These are phyloP conservation scores for Annona squamosa DNA, from an alignment of 164 flowering plant genomes.

Conservation along the genomic window DNA sequence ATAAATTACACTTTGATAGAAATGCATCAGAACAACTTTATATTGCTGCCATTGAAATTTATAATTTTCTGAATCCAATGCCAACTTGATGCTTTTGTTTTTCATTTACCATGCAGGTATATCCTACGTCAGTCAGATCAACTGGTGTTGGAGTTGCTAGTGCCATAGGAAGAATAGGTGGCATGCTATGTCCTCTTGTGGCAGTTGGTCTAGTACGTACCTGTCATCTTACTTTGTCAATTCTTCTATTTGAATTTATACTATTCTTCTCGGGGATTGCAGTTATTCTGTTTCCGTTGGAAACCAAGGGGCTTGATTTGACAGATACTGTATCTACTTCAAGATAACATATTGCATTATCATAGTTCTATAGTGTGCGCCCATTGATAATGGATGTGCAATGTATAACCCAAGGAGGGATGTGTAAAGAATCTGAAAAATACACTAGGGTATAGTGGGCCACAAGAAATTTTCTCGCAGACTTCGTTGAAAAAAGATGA, in stretches of 20 bases:
- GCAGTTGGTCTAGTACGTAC: conserved; percentile 65
- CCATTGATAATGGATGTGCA: no score
- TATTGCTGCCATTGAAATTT: no score
- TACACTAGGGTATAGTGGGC: no score
- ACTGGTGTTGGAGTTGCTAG: conserved; percentile 69
- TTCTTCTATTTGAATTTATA: conserved; percentile 47
- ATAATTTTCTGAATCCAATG: background rate
- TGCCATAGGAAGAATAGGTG: conserved; percentile 73
- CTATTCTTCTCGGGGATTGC: conserved; percentile 50
- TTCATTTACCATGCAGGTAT: conserved; percentile 35
- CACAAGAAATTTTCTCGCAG: no score
- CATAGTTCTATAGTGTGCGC: no score
- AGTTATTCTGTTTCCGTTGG: conserved; percentile 57
- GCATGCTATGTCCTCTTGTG: conserved; percentile 78
- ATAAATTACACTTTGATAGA: no score
- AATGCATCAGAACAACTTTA: no score
- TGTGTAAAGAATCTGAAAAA: no score
- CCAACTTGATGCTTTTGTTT: background rate
- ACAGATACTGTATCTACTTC: conserved; percentile 27
- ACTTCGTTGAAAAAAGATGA: no score
- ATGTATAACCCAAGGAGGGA: no score
- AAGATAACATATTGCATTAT: background rate
- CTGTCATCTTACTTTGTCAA: conserved; percentile 64
- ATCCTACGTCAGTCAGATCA: conserved; percentile 67
- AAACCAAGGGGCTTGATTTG: conserved; percentile 64